These are phyloP conservation scores for Nicotiana tomentosiformis DNA, from an alignment of 257 asterid species.

Conservation along the genomic window DNA sequence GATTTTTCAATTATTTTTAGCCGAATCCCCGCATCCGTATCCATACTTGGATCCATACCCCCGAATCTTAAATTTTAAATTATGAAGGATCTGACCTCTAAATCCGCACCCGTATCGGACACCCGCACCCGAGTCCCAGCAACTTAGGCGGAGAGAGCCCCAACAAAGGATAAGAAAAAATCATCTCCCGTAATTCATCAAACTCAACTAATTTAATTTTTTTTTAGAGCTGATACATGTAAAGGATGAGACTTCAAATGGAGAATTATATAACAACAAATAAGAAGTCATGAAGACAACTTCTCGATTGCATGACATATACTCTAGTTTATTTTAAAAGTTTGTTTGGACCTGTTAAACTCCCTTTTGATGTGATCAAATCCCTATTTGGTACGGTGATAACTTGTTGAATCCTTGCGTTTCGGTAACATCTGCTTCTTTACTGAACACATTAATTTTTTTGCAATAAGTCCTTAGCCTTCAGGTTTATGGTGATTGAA, in stretches of 20 bases:
- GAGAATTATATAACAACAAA: background rate
- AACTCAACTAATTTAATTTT: too few species aligned
- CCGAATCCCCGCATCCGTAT: too few species aligned
- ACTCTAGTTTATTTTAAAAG: background rate
- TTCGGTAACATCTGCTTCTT: background rate
- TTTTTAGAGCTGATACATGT: background rate
- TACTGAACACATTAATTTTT: background rate
- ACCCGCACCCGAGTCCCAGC: too few species aligned
- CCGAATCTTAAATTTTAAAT: too few species aligned
- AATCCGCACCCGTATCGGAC: too few species aligned
- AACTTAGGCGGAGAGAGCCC: background rate
- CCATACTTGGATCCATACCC: too few species aligned
- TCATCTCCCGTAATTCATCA: background rate
- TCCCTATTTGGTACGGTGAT: background rate
- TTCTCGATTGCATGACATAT: background rate
- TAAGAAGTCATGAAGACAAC: background rate
- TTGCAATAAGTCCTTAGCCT: background rate
- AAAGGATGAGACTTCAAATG: background rate
- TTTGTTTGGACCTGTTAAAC: background rate
- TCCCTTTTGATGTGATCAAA: background rate
- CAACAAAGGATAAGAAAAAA: background rate
- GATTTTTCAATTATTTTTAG: too few species aligned
- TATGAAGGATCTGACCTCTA: too few species aligned
- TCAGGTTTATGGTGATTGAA: background rate
- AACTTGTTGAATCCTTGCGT: background rate